These are phyloP conservation scores for Mentha longifolia DNA, from an alignment of 257 asterid species.

Conservation along the genomic window DNA sequence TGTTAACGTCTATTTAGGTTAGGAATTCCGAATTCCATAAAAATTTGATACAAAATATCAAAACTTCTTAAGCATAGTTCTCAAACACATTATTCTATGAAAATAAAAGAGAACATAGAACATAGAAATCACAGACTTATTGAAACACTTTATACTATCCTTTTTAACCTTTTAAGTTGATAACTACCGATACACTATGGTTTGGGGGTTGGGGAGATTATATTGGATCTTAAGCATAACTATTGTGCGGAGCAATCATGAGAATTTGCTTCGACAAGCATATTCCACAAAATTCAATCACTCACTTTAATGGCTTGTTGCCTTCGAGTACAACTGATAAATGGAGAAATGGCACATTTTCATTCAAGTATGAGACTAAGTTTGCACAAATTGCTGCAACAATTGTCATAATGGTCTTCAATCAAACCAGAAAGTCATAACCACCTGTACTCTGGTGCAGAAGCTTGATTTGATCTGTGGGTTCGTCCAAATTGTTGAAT, in stretches of 20 bases:
- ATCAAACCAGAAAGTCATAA: conserved; percentile 30
- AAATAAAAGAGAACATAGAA: background rate
- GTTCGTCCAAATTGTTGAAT: conserved; percentile 99
- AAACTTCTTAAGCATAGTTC: conserved; percentile 8
- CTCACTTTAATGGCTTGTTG: conserved; percentile 7
- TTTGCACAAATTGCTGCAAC: conserved; percentile 7
- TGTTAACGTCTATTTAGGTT: conserved; percentile 7
- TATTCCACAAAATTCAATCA: conserved; percentile 18
- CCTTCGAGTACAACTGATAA: conserved; percentile 9
- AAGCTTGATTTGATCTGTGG: conserved; percentile 98
- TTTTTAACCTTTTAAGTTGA: background rate
- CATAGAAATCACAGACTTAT: background rate
- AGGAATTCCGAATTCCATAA: background rate
- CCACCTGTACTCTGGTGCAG: conserved; percentile 97
- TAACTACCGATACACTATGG: background rate
- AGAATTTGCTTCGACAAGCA: conserved; percentile 21
- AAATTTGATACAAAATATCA: conserved; percentile 3
- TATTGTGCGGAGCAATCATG: background rate
- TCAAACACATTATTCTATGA: background rate
- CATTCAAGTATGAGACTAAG: background rate
- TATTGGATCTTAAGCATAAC: conserved; percentile 2
- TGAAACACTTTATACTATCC: background rate
- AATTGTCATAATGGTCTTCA: conserved; percentile 5
- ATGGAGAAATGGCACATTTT: background rate
- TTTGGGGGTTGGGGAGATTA: background rate